Base-by-base conservation (phyloP, 75 land plant genomes). In the Chamaecyparis obtusa region DNA sequence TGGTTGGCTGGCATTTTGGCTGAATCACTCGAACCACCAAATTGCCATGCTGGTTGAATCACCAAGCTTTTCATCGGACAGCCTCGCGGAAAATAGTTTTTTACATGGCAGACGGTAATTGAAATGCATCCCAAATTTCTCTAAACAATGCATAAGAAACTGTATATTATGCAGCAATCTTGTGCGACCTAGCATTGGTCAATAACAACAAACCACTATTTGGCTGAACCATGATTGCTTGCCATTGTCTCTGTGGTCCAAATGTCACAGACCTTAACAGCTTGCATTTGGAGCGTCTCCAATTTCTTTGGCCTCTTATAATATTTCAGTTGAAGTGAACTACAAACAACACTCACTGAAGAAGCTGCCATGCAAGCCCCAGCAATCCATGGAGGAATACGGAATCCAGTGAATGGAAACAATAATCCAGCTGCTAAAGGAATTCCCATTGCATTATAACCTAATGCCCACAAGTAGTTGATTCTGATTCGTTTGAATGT, bases 351-450 rank as follows among this genome's bases (percentile, higher is more conserved):
- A 37, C 96, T 94, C n/a, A 98, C 91, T 0, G 99, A 98, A 8
- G 99, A 98, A 57, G 97, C 96, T 84, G 99, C 99, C 99, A 98
- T 98, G 86, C 97, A 96, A 82, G 99, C 99, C 72, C 99, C 99
- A 4, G 99, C 99, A 35, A 97, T 89, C 99, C 99, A 98, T 9
- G 99, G 99, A 0, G 99, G 99, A 79, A 98, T 82, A 9, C 99
- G 91, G 81, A 95, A 93, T 24, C 94, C 90, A 8, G 93, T 94
- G 54, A 90, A 90, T 13, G 99, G 97, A 87, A 91, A 98, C 39
- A 98, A 84, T 2, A 91, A 90, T 69, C 99, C 99, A 43, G 99
- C 99, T n/a, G 99, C 99, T 49, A 98, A 90, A 30, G 99, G 99
- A 83, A 98, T 92, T 49, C 95, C 97, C 32, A 98, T 86, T 17